Base-by-base conservation (phyloP, 2,329 filamentous ascomycete genomes). In the Microcyclospora pomicola region DNA sequence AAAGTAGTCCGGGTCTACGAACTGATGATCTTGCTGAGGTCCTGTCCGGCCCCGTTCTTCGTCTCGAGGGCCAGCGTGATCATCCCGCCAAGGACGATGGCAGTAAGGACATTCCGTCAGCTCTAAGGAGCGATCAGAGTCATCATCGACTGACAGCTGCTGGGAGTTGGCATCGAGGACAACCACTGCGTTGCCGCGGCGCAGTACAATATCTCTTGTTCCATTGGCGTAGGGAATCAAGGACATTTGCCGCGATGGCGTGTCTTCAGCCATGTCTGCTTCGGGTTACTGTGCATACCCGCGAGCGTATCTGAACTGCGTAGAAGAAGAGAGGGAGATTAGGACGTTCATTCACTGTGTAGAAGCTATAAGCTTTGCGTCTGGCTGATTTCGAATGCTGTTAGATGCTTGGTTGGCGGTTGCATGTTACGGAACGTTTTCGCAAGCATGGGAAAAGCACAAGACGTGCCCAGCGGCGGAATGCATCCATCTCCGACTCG, bases 1-100 rank as follows among this genome's bases (percentile, higher is more conserved):
- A 61, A 98, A 98, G 66, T 98, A 98, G 36, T 86, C 77, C 2
- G 87, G 87, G 52, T 87, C 80, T 49, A 95, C 82, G 56, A 87
- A 96, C 40, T 47, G 49, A 24, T 24, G 19, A 24, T 24, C 19
- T 2, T 47, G 34, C 6, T 50, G 79, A 73, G 35, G 80, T 71
- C 29, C 65, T 51, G 53, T 58, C 45, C 49, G 55, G 48, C 43
- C 46, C 45, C 49, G 55, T 48, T 42, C 45, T 48, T 58, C 38
- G 15, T 53, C 46, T 2, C 51, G 19, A 34, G 28, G 28, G 9
- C n/a, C 39, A 27, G 49, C 14, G 51, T 37, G 69, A 60, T 31
- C 69, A 58, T 59, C 77, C 24, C 62, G 66, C 48, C 75, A 71
- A 13, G 84, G 76, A 37, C 82, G 80, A 56, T 86, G 83, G 58